Conservation (phyloP, 257 asterid genomes). For the Salvia rosmarinus region DNA sequence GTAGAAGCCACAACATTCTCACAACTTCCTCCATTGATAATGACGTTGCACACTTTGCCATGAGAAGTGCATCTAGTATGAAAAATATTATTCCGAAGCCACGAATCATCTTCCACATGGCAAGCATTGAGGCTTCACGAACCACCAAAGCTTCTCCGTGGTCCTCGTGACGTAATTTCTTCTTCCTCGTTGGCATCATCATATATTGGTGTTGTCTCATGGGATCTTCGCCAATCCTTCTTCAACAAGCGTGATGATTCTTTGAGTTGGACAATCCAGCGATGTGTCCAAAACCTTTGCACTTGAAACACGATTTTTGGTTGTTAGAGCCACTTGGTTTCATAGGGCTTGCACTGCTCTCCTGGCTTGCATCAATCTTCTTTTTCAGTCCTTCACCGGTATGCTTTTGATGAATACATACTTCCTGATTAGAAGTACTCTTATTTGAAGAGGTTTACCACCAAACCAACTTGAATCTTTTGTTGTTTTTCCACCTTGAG, state of each 20-base stretch:
- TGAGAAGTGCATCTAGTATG: not conserved
- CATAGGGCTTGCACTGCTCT: not conserved
- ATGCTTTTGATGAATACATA: too few species aligned
- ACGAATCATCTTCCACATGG: too few species aligned
- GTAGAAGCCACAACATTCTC: not conserved
- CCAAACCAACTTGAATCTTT: too few species aligned
- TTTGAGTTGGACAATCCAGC: conserved; percentile 14
- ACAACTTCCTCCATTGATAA: conserved; percentile 2
- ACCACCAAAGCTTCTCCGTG: too few species aligned
- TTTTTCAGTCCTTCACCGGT: not conserved
- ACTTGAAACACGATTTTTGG: conserved; percentile 18
- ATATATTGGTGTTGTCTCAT: too few species aligned
- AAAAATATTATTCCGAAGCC: too few species aligned
- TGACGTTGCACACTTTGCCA: not conserved
- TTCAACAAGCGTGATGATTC: not conserved
- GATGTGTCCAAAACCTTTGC: conserved; percentile 20
- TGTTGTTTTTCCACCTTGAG: too few species aligned
- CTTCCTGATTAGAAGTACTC: too few species aligned
- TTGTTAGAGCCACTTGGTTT: not conserved
- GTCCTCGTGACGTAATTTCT: too few species aligned
- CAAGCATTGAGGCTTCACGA: too few species aligned
- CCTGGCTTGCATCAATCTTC: not conserved
- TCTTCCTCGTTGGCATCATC: too few species aligned
- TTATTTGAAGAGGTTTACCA: too few species aligned
- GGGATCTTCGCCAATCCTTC: not conserved